Evolutionary conservation across 2,329 filamentous ascomycete genomes (phyloP).

Genomic region (Colletotrichum salicis): DNA sequence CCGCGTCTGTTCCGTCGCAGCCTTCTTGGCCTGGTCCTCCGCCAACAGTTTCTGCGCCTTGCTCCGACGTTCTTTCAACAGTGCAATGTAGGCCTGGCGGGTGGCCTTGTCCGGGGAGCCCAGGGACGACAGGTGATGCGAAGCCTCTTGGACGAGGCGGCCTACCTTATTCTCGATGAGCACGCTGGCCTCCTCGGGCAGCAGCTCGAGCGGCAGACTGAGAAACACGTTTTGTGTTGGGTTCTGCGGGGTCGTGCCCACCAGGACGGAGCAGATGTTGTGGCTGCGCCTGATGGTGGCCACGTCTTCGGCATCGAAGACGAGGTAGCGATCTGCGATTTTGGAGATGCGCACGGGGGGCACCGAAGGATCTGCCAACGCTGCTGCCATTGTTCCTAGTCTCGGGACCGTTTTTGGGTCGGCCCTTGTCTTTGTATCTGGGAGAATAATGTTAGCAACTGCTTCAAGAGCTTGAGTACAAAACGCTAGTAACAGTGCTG

Average conservation of each 20-base stretch:
- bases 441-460: slow-evolving; percentile 8
- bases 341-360: slow-evolving; percentile 79
- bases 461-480: background rate
- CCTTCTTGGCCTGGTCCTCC: slow-evolving; percentile 51
- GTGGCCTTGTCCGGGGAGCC: slow-evolving; percentile 66
- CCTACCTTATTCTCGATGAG: slow-evolving; percentile 81
- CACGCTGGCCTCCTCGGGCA: slow-evolving; percentile 87
- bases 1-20: slow-evolving; percentile 41
- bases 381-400: background rate
- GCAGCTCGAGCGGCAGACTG: slow-evolving; percentile 86
- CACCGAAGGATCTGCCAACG: slow-evolving; percentile 40
- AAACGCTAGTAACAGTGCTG: background rate
- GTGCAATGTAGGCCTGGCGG: slow-evolving; percentile 72
- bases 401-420: slow-evolving; percentile 35
- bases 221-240: slow-evolving; percentile 96
- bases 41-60: slow-evolving; percentile 52
- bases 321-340: slow-evolving; percentile 82
- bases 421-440: slow-evolving; percentile 2
- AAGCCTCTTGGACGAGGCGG: slow-evolving; percentile 82
- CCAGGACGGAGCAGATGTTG: slow-evolving; percentile 86
- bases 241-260: slow-evolving; percentile 89
- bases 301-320: slow-evolving; percentile 88
- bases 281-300: slow-evolving; percentile 81
- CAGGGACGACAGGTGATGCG: slow-evolving; percentile 75
- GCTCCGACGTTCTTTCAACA: slow-evolving; percentile 57